These are phyloP conservation scores for Amanita inopinata DNA, from an alignment of 768 basidiomycete species.

Conservation along the genomic window DNA sequence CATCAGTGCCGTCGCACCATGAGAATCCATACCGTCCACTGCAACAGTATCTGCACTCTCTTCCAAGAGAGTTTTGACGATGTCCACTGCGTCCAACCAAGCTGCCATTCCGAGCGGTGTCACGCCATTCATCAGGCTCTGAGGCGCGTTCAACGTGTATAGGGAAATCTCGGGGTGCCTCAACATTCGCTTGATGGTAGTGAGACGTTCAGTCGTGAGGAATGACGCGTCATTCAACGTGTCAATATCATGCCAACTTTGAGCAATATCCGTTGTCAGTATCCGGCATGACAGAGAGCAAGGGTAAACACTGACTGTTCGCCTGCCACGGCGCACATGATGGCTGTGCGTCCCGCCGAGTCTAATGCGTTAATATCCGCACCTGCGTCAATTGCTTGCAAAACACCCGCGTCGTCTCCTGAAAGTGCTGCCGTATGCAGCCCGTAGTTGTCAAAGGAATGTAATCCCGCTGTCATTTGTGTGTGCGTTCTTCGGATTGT, in stretches of 20 bases:
- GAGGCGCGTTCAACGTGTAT: slow-evolving; percentile 66
- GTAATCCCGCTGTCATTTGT: slow-evolving; percentile 18
- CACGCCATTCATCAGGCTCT: slow-evolving; percentile 58
- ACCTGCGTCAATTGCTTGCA: slow-evolving; percentile 42
- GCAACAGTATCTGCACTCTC: slow-evolving; percentile 50
- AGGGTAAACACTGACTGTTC: slow-evolving; percentile 41
- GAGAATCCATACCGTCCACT: slow-evolving; percentile 65
- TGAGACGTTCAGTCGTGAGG: slow-evolving; percentile 46
- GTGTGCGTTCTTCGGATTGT: neutral
- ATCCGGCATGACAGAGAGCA: slow-evolving; percentile 2
- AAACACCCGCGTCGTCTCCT: slow-evolving; percentile 47
- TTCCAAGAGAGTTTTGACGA: slow-evolving; percentile 57
- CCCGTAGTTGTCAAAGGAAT: slow-evolving; percentile 26
- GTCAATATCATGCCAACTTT: slow-evolving; percentile 62
- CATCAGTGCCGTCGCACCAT: slow-evolving; percentile 77
- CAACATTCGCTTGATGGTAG: slow-evolving; percentile 46
- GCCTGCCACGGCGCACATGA: slow-evolving; percentile 65
- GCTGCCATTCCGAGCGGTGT: slow-evolving; percentile 73
- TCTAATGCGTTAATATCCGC: slow-evolving; percentile 66
- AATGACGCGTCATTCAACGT: slow-evolving; percentile 57
- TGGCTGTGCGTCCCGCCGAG: slow-evolving; percentile 45
- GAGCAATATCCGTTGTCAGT: slow-evolving; percentile 7
- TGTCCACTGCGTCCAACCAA: slow-evolving; percentile 58
- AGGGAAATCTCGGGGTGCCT: slow-evolving; percentile 51
- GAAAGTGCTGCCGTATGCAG: slow-evolving; percentile 47